Conservation (phyloP, 257 asterid genomes). For the Rubia yunnanensis region DNA sequence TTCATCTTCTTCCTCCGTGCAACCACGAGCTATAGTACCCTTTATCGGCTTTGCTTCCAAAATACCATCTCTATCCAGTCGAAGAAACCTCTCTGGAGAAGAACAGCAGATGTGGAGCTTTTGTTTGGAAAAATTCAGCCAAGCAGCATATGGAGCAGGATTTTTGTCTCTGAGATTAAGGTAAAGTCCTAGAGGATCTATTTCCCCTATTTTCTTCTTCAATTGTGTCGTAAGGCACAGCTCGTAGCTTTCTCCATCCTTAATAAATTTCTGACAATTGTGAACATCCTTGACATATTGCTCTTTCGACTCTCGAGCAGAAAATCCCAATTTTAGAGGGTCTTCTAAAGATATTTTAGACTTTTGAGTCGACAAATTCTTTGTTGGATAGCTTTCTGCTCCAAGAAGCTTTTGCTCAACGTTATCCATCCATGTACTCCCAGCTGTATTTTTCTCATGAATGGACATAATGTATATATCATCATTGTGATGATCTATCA, state of each 20-base stretch:
- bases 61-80: constrained; percentile 63
- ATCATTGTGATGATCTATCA: constrained; percentile 66
- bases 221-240: constrained; percentile 82
- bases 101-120: constrained; percentile 73
- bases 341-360: constrained; percentile 14
- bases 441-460: constrained; percentile 26
- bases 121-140: constrained; percentile 77
- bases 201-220: constrained; percentile 43
- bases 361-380: constrained; percentile 14
- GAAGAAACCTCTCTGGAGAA: constrained; percentile 91
- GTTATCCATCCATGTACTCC: constrained; percentile 51
- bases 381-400: constrained; percentile 22
- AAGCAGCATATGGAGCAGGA: constrained; percentile 95
- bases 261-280: constrained; percentile 65
- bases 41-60: constrained; percentile 96
- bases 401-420: constrained; percentile 54
- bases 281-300: constrained; percentile 62
- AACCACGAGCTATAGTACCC: constrained; percentile 93
- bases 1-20: constrained; percentile 57
- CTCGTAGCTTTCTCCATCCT: constrained; percentile 91
- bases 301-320: constrained; percentile 63
- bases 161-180: constrained; percentile 66
- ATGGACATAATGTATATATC: constrained; percentile 60
- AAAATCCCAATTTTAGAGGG: constrained; percentile 35
- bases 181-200: constrained; percentile 58